Percentiles rank a stretch among this genome's conserved stretches.
These are phyloP conservation scores for Saturnispora saitoi DNA, from an alignment of 805 yeast genomes.

Conservation along the genomic window DNA sequence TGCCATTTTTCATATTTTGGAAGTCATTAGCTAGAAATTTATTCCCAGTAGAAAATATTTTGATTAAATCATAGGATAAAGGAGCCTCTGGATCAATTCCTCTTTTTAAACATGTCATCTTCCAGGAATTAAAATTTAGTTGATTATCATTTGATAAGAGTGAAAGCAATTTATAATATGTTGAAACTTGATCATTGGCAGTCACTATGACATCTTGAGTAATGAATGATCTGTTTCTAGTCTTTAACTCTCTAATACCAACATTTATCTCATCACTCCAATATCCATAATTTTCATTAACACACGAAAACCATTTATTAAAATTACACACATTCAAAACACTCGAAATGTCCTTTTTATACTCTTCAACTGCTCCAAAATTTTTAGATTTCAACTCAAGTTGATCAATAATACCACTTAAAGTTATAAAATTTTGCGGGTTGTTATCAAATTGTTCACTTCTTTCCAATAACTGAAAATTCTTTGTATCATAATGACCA, in stretches of 20 bases:
- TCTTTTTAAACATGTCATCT: slow-evolving; percentile 40
- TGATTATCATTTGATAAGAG: slow-evolving; percentile 24
- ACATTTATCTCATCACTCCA: slow-evolving; percentile 29
- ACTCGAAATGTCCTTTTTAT: slow-evolving; percentile 17
- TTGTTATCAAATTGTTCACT: neutral
- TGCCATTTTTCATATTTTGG: slow-evolving; percentile 37
- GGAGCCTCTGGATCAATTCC: slow-evolving; percentile 41
- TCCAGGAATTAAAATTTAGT: slow-evolving; percentile 34
- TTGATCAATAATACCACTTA: slow-evolving; percentile 61
- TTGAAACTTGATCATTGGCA: slow-evolving; percentile 53
- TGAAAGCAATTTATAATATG: slow-evolving; percentile 45
- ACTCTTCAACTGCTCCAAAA: slow-evolving; percentile 14
- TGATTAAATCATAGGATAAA: slow-evolving; percentile 33
- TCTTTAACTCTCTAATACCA: slow-evolving; percentile 50
- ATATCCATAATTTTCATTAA: slow-evolving; percentile 6
- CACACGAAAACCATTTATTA: slow-evolving; percentile 13
- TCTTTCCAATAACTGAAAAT: slow-evolving; percentile 10
- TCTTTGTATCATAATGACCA: slow-evolving; percentile 34
- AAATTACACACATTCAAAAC: slow-evolving; percentile 16
- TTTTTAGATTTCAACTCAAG: slow-evolving; percentile 23
- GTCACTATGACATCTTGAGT: slow-evolving; percentile 28
- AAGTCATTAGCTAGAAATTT: slow-evolving; percentile 35
- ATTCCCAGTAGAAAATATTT: slow-evolving; percentile 33
- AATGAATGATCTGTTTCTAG: slow-evolving; percentile 35
- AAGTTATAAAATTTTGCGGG: slow-evolving; percentile 30